These are phyloP conservation scores for Candida tetrigidarum DNA, from an alignment of 1,139 yeast species.

Conservation along the genomic window DNA sequence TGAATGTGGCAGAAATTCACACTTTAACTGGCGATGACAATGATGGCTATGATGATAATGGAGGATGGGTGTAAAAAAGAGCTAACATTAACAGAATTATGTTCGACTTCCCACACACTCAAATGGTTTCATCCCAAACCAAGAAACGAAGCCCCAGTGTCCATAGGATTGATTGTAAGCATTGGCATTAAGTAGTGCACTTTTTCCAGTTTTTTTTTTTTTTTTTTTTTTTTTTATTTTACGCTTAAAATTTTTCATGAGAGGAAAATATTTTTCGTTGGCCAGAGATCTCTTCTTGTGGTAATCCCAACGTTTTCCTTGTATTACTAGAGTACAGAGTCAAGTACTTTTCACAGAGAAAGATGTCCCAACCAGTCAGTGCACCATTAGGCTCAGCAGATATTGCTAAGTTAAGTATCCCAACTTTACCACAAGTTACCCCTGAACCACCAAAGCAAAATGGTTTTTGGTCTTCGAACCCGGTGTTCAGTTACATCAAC, in stretches of 20 bases:
- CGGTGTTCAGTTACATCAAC: slow-evolving; percentile 79
- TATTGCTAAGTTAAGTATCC: slow-evolving; percentile 53
- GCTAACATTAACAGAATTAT: no score
- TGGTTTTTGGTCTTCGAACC: slow-evolving; percentile 83
- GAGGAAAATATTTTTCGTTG: slow-evolving; percentile 4
- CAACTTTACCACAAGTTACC: slow-evolving; percentile 62
- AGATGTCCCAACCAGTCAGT: slow-evolving; percentile 17
- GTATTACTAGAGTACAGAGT: not conserved
- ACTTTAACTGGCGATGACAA: no score
- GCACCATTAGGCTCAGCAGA: slow-evolving; percentile 48
- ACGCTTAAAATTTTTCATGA: slow-evolving; percentile 3
- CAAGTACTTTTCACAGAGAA: not conserved
- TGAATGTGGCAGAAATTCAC: no score
- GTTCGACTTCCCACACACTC: no score
- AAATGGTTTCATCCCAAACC: no score
- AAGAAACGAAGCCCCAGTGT: no score
- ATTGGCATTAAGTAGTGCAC: slow-evolving; percentile 2
- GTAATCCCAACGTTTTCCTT: slow-evolving; percentile 5
- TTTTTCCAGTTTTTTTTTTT: not conserved
- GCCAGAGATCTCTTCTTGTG: not conserved
- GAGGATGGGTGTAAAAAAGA: no score
- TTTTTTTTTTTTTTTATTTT: not conserved
- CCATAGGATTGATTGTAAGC: no score
- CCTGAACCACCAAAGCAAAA: slow-evolving; percentile 54
- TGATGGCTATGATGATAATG: no score